Base-by-base conservation (phyloP, 306 rosid species). In the Amphicarpaea edgeworthii region DNA sequence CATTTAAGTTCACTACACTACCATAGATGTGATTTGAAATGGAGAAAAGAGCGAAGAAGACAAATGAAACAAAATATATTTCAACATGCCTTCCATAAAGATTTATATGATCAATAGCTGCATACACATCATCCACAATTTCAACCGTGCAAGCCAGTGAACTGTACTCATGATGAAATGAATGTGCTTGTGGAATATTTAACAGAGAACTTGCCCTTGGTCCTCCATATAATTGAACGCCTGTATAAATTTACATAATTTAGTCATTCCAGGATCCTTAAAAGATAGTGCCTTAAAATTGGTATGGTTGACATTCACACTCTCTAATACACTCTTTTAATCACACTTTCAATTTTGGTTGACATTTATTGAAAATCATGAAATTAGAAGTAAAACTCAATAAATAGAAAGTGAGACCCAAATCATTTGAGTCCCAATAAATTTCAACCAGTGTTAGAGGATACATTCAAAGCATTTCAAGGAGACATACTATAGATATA, bases 61-160 rank as follows among this genome's bases (percentile, higher is more conserved):
- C 47, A 58, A 49, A 78, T 24, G 67, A 71, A 65, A 80, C 12
- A 81, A 70, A 58, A 58, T 30, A 65, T 49, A 50, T 61, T 53
- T 53, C 61, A 41, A 70, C 16, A 32, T 93, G 74, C 99, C 99
- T 96, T 93, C 99, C 99, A 71, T 92, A 75, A 72, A 72, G 80
- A 83, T 96, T 91, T 81, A 96, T 92, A 79, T 96, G 99, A 46
- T 68, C 83, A 78, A 93, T 88, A 55, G 99, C 99, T 21, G 92
- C 87, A 79, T 83, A 68, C 12, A 92, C 93, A 76, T 92, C 91
- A 65, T 89, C 98, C 69, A 96, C 93, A 20, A 92, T 80, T 86
- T 95, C 99, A 80, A 96, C 26, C 50, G 97, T 93, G 88, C 97
- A 96, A 72, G 99, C 91, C 86, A 89, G 46, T 55, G 98, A 89